Conservation (phyloP, 148 eudicot species). For the Hydrangea macrophylla region DNA sequence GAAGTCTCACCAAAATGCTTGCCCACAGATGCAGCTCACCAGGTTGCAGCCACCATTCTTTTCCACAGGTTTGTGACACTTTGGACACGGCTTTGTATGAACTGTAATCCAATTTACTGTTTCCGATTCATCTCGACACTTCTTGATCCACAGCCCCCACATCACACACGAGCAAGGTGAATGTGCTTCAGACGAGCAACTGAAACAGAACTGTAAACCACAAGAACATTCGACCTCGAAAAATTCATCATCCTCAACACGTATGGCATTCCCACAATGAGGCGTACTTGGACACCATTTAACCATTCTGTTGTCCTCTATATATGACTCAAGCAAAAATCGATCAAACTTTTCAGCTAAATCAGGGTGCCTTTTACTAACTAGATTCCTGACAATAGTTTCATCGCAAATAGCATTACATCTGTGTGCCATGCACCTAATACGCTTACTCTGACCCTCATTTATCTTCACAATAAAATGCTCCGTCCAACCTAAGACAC, state of each 20-base stretch:
- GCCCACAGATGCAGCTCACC: constrained; percentile 65
- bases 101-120: constrained; percentile 65
- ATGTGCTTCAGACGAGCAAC: constrained; percentile 64
- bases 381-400: constrained; percentile 46
- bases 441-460: constrained; percentile 73
- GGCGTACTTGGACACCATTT: constrained; percentile 84
- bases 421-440: constrained; percentile 72
- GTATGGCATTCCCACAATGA: constrained; percentile 80
- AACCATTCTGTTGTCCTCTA: constrained; percentile 74
- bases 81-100: constrained; percentile 68
- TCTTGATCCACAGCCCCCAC: constrained; percentile 75
- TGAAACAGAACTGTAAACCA: constrained; percentile 73
- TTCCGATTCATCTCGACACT: constrained; percentile 64
- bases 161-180: constrained; percentile 83
- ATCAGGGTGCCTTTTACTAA: constrained; percentile 43
- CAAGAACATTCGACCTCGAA: constrained; percentile 74
- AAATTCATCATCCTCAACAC: constrained; percentile 55
- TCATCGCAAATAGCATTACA: constrained; percentile 76
- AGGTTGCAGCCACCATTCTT: constrained; percentile 82
- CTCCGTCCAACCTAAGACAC: constrained; percentile 67
- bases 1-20: constrained; percentile 58
- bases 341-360: constrained; percentile 70
- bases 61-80: constrained; percentile 69
- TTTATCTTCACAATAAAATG: constrained; percentile 68
- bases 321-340: constrained; percentile 68